Evolutionary conservation across 1,284 basidiomycete genomes (phyloP).

Genomic region (Sporisorium graminicola): DNA sequence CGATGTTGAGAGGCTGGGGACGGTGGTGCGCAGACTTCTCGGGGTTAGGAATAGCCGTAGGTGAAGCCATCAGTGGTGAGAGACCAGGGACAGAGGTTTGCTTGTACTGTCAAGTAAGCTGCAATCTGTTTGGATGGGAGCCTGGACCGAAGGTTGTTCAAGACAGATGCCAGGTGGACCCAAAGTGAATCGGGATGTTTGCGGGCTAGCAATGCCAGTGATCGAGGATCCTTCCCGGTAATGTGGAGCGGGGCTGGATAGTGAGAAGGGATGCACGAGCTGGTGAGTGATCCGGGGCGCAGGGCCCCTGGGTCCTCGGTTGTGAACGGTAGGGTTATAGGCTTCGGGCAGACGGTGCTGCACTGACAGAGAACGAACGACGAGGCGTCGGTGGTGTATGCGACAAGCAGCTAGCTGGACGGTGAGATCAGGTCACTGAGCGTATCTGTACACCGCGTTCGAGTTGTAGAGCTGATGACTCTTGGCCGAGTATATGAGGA

Average conservation of each 20-base stretch:
- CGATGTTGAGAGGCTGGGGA: constrained; percentile 17
- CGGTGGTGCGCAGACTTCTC: constrained; percentile 59
- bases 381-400: neutral
- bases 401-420: neutral
- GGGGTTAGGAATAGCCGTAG: constrained; percentile 54
- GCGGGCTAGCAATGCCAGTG: neutral
- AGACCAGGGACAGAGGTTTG: neutral
- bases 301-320: constrained; percentile 48
- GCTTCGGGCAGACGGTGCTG: constrained; percentile 36
- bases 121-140: neutral
- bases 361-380: neutral
- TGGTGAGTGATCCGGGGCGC: constrained; percentile 49
- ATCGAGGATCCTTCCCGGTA: neutral
- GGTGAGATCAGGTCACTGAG: neutral
- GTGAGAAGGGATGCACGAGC: neutral
- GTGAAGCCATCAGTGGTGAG: constrained; percentile 49
- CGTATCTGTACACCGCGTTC: too few relatives aligned
- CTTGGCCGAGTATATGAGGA: neutral
- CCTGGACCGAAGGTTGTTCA: too few relatives aligned
- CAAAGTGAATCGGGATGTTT: too few relatives aligned
- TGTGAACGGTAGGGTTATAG: constrained; percentile 14
- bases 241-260: constrained; percentile 4
- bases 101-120: neutral
- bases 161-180: neutral
- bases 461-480: neutral